These are phyloP conservation scores for Podaxis carcinomalis DNA, from an alignment of 768 basidiomycete genomes.

Conservation along the genomic window DNA sequence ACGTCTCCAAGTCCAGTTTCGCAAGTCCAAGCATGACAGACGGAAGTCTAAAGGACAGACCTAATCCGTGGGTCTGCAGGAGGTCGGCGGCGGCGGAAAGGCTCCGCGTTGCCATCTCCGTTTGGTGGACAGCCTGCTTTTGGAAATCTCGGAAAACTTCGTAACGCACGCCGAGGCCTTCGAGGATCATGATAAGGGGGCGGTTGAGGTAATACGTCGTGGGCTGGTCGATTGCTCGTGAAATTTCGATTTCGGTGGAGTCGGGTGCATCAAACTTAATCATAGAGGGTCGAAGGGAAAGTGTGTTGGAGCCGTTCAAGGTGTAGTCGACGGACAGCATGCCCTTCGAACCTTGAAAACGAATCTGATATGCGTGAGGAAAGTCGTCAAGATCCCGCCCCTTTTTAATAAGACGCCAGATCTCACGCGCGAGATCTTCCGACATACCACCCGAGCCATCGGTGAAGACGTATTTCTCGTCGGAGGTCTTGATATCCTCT, in stretches of 20 bases:
- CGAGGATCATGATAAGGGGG: conserved; percentile 61
- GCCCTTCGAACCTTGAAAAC: conserved; percentile 62
- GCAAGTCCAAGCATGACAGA: conserved; percentile 45
- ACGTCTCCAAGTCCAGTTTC: conserved; percentile 37
- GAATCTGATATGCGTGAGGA: conserved; percentile 53
- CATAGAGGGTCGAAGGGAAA: conserved; percentile 57
- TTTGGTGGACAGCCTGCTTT: conserved; percentile 42
- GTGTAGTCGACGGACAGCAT: conserved; percentile 53
- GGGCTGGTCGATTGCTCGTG: conserved; percentile 56
- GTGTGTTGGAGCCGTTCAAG: conserved; percentile 37
- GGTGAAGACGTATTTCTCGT: conserved; percentile 46
- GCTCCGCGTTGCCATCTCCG: conserved; percentile 35
- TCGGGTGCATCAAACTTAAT: conserved; percentile 56
- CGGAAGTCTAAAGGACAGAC: conserved; percentile 47
- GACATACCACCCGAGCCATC: conserved; percentile 71
- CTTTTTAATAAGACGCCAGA: conserved; percentile 35
- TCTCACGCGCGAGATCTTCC: conserved; percentile 42
- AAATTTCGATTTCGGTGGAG: conserved; percentile 55
- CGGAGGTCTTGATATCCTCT: conserved; percentile 27
- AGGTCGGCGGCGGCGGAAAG: conserved; percentile 40
- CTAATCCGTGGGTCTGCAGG: conserved; percentile 54
- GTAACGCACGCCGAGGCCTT: conserved; percentile 53
- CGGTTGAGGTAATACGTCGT: conserved; percentile 53
- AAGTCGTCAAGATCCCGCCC: conserved; percentile 25
- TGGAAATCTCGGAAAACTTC: conserved; percentile 51